Base-by-base conservation (phyloP, 139 green algal species). In the Ostreobium quekettii region DNA sequence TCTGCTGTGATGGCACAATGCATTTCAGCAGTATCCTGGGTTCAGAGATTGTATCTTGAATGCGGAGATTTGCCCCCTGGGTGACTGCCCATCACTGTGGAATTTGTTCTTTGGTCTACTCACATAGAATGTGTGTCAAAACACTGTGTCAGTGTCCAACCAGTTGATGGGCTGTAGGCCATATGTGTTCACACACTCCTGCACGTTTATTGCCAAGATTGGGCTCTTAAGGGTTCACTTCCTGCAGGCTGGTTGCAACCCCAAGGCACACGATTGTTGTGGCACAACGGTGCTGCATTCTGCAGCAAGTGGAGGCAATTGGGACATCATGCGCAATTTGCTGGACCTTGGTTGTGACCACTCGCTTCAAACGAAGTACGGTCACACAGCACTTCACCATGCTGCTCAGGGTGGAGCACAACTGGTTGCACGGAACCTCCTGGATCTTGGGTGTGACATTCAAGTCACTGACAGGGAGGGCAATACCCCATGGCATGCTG, bases 401-500 rank as follows among this genome's bases (percentile, higher is more conserved):
- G 59, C 59, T 47, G 59, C 59, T 48, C 59, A 66, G 47, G 59
- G 28, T 5, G 59, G 59, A 7, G 59, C 59, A 29, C 8, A 39
- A 22, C n/a, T 48, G 32, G 59, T 66, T 5, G 19, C 19, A 24
- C 53, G 31, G 31, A 66, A 66, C 47, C 29, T 66, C 7, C 59
- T 66, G 7, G 11, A 30, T 5, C 47, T 66, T 8, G 59, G 59
- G 32, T 66, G 59, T 19, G 59, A 66, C 31, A 66, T 66, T 22
- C n/a, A 39, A 24, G 59, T 66, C 24, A 8, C 26, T 15, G 59
- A 66, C 30, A 66, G 47, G 19, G 59, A 66, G 5, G 59, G 29
- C 28, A 66, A 66, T 33, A 66, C 47, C 31, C 59, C 59, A 32
- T 66, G 59, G 59, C 59, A 66, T 66, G 19, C 59, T 48, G 59